Evolutionary conservation across 176 grass and related monocot genomes (phyloP).

Genomic region (Panicum miliaceum): DNA sequence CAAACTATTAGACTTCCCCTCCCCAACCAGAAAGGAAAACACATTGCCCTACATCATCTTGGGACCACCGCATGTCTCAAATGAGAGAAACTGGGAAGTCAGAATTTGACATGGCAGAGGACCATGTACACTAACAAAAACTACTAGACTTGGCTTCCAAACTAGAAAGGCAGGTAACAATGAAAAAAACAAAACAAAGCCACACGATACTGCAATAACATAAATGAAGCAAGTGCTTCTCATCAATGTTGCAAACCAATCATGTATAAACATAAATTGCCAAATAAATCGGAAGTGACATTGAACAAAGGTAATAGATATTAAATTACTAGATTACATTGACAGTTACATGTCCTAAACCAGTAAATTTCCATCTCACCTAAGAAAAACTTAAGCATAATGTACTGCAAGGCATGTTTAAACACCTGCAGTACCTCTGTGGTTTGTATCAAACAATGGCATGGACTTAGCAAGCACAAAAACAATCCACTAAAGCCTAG

Average conservation of each 20-base stretch:
- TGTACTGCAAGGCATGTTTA: slow-evolving; percentile 6
- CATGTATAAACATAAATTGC: neutral
- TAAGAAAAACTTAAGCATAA: slow-evolving; percentile 3
- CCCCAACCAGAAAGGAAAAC: neutral
- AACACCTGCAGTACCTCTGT: slow-evolving; percentile 22
- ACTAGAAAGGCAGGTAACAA: neutral
- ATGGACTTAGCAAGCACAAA: slow-evolving; percentile 23
- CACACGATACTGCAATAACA: neutral
- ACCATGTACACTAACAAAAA: neutral
- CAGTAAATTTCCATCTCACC: neutral
- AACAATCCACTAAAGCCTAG: slow-evolving; percentile 23
- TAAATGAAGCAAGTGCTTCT: slow-evolving; percentile 15
- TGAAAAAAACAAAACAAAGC: neutral
- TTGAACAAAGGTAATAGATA: neutral
- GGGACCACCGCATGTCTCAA: neutral
- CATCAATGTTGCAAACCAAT: slow-evolving; percentile 28
- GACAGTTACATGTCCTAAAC: slow-evolving; percentile 22
- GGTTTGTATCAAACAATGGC: slow-evolving; percentile 7
- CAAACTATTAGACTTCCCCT: neutral
- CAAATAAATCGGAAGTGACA: slow-evolving; percentile 1
- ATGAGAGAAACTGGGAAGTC: neutral
- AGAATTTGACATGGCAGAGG: neutral
- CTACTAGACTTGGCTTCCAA: neutral
- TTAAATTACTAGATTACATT: neutral
- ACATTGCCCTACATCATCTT: neutral